Percentiles rank a stretch among this genome's conserved stretches.
These are phyloP conservation scores for Setaria viridis DNA, from an alignment of 202 grass and related monocot genomes.

Conservation along the genomic window DNA sequence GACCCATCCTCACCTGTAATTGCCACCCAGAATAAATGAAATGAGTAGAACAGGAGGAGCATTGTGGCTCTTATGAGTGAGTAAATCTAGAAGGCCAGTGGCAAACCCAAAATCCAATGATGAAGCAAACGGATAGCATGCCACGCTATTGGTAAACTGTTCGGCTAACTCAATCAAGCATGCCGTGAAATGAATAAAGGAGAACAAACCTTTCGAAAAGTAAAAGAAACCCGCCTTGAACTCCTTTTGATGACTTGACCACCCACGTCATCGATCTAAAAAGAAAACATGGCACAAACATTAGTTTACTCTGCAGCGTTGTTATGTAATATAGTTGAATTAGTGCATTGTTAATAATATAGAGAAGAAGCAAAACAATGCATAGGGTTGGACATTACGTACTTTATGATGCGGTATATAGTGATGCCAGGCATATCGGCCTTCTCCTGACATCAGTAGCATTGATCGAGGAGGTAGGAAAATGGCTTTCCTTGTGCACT, in stretches of 20 bases:
- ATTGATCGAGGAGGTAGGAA: slow-evolving; percentile 81
- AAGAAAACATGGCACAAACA: slow-evolving; percentile 30
- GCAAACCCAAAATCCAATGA: slow-evolving; percentile 25
- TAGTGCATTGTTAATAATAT: background rate
- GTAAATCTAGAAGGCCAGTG: background rate
- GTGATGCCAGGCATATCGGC: slow-evolving; percentile 95
- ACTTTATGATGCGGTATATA: slow-evolving; percentile 99
- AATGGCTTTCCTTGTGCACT: slow-evolving; percentile 72
- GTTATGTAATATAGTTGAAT: background rate
- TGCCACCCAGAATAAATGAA: background rate
- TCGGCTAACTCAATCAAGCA: slow-evolving; percentile 7
- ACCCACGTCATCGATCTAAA: slow-evolving; percentile 72
- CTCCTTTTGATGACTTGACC: slow-evolving; percentile 74
- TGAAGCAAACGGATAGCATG: slow-evolving; percentile 30
- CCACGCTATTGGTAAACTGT: background rate
- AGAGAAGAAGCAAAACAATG: slow-evolving; percentile 24
- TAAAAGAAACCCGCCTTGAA: slow-evolving; percentile 83
- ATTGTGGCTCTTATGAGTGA: background rate
- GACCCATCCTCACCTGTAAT: slow-evolving; percentile 72
- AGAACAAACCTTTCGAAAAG: slow-evolving; percentile 81
- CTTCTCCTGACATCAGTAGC: slow-evolving; percentile 96
- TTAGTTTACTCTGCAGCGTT: slow-evolving; percentile 22
- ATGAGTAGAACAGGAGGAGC: background rate
- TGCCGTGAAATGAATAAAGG: background rate
- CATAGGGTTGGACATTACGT: slow-evolving; percentile 5